Percentiles rank a stretch among this genome's conserved stretches.
These are phyloP conservation scores for Brassica cretica DNA, from an alignment of 345 rosid species.

Conservation along the genomic window DNA sequence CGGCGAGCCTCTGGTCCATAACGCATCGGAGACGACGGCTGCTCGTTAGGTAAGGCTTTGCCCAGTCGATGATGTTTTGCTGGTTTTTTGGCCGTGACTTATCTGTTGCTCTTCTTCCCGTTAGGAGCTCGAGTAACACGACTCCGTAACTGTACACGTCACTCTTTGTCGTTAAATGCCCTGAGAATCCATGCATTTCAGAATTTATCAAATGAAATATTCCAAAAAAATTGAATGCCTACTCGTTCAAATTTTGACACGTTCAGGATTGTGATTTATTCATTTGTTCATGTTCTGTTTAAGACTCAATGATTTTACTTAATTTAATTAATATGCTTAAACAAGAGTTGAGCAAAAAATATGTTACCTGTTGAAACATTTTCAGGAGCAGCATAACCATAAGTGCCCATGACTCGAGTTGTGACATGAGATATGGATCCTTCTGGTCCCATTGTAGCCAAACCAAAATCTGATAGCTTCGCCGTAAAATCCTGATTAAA, in stretches of 20 bases:
- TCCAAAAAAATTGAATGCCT: not conserved
- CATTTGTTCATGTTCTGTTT: too few relatives aligned
- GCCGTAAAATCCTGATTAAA: constrained; percentile 90
- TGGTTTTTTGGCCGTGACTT: constrained; percentile 68
- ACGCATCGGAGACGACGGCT: constrained; percentile 67
- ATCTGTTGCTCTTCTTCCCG: constrained; percentile 77
- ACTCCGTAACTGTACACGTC: constrained; percentile 91
- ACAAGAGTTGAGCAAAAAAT: too few relatives aligned
- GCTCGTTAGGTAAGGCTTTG: constrained; percentile 71
- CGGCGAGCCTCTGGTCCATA: constrained; percentile 72
- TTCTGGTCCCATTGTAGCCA: constrained; percentile 93
- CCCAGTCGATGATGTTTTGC: constrained; percentile 81
- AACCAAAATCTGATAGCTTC: constrained; percentile 88
- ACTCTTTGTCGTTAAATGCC: constrained; percentile 86
- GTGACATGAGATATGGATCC: constrained; percentile 92
- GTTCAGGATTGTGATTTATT: too few relatives aligned
- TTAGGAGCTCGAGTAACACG: constrained; percentile 68
- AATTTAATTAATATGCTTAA: too few relatives aligned
- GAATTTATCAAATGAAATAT: not conserved
- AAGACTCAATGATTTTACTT: too few relatives aligned
- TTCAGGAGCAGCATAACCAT: constrained; percentile 96
- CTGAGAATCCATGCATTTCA: constrained; percentile 42
- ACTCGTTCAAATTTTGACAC: not conserved
- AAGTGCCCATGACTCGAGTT: constrained; percentile 95
- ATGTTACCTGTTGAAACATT: constrained; percentile 74